These are phyloP conservation scores for Colletotrichum lini DNA, from an alignment of 2,329 filamentous ascomycete species.

Conservation along the genomic window DNA sequence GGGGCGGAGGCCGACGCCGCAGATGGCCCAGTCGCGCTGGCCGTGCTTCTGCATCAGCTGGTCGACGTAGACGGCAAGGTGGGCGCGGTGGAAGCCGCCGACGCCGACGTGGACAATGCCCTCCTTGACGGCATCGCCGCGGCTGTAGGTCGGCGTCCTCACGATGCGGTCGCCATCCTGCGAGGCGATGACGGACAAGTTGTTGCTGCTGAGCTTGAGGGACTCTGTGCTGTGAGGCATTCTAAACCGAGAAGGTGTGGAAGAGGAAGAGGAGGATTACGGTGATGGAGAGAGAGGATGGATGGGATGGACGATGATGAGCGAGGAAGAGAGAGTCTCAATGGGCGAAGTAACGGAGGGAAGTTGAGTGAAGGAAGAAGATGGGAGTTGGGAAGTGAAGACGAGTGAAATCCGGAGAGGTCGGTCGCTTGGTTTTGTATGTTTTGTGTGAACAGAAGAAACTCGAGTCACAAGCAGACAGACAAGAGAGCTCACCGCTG, in stretches of 20 bases:
- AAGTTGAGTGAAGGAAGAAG: too few relatives aligned
- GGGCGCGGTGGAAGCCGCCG: slow-evolving; percentile 68
- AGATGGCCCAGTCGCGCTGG: slow-evolving; percentile 63
- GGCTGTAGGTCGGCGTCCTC: slow-evolving; percentile 59
- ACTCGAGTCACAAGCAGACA: background rate
- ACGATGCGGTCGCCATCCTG: slow-evolving; percentile 41
- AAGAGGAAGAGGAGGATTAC: background rate
- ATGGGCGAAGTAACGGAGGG: too few relatives aligned
- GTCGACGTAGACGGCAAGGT: slow-evolving; percentile 67
- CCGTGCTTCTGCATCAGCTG: slow-evolving; percentile 62
- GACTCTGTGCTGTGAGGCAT: slow-evolving; percentile 43
- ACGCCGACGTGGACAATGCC: slow-evolving; percentile 69
- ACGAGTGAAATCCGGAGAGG: background rate
- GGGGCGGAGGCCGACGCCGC: slow-evolving; percentile 65
- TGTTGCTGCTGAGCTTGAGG: slow-evolving; percentile 39
- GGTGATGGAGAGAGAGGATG: background rate
- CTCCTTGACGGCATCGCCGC: slow-evolving; percentile 63
- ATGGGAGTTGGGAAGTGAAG: background rate
- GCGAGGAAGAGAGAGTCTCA: too few relatives aligned
- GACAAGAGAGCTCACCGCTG: slow-evolving; percentile 18
- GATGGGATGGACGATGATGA: background rate
- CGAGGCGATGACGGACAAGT: slow-evolving; percentile 34
- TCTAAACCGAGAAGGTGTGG: slow-evolving; percentile 8
- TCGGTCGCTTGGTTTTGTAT: background rate
- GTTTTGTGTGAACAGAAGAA: slow-evolving; percentile 19